Evolutionary conservation across 345 rosid species (phyloP).

Genomic region (Toxicodendron radicans): DNA sequence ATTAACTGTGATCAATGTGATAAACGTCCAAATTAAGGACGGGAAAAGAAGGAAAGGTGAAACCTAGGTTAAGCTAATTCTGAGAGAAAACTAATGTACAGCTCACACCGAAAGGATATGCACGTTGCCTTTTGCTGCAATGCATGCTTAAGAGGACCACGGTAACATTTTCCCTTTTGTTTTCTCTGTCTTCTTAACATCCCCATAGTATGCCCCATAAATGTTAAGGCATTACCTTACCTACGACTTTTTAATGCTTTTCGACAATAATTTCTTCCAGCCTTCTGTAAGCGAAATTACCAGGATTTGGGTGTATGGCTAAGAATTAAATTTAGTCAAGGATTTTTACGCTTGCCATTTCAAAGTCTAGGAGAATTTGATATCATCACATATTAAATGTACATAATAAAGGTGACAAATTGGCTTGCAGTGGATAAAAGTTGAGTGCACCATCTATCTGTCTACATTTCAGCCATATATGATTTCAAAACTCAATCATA

Average conservation of each 20-base stretch:
- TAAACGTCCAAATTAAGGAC: background rate
- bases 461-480: conserved; percentile 4
- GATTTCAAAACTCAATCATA: background rate
- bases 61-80: background rate
- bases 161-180: background rate
- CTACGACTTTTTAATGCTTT: background rate
- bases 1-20: too few species aligned
- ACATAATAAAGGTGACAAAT: conserved; percentile 13
- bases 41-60: background rate
- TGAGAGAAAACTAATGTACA: too few species aligned
- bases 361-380: too few species aligned
- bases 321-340: background rate
- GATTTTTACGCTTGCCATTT: background rate
- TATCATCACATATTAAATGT: too few species aligned
- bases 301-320: background rate
- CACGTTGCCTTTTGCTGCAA: too few species aligned
- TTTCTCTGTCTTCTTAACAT: background rate
- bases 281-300: background rate
- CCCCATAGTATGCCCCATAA: background rate
- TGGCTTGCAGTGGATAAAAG: background rate
- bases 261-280: background rate
- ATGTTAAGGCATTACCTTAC: background rate
- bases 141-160: too few species aligned
- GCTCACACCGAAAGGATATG: too few species aligned
- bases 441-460: background rate